Evolutionary conservation across 306 rosid genomes (phyloP), one percentile per base, ranked within the genome.

Genomic region (Alnus glutinosa): DNA sequence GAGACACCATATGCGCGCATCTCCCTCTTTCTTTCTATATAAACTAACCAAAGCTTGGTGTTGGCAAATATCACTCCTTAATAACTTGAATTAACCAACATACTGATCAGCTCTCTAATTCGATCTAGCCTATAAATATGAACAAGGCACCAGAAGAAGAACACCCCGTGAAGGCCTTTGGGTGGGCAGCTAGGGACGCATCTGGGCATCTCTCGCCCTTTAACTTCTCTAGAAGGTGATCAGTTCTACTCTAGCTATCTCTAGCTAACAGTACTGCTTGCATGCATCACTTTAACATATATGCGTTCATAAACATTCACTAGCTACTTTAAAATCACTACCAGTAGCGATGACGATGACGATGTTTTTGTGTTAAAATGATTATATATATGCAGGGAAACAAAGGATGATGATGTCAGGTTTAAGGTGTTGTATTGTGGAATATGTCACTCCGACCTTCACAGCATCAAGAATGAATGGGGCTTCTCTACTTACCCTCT

Each of bases 141-240:
- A 77, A 19, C 0, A 57, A 63, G 30, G 12, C 42, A 18, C 79
- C 77, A 9, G 85, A 87, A 10, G n/a, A 55, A 63, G 86, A 87
- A 64, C 88, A 84, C 70, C 88, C 88, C 5, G 64, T 9, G 19
- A 82, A 82, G 72, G 88, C 90, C 15, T 80, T 79, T 30, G 90
- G 88, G 5, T 87, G 88, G 88, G 88, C 90, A 1, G 90, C 88
- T 15, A 74, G 78, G 16, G 87, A 87, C 54, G 1, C 77, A 7
- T 87, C 82, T 36, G 88, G 85, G 0, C 10, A 74, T 68, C 87
- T 87, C 66, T 82, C 78, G 28, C 88, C 90, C 12, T 85, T 85
- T 71, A 55, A 75, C 0, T 87, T 87, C 80, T 82, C 88, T 3
- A 80, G 88, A 82, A 87, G 87, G 90, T 87, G 16, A 71, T 36